Evolutionary conservation across 2,329 filamentous ascomycete species (phyloP).

Genomic region (Boeremia exigua): DNA sequence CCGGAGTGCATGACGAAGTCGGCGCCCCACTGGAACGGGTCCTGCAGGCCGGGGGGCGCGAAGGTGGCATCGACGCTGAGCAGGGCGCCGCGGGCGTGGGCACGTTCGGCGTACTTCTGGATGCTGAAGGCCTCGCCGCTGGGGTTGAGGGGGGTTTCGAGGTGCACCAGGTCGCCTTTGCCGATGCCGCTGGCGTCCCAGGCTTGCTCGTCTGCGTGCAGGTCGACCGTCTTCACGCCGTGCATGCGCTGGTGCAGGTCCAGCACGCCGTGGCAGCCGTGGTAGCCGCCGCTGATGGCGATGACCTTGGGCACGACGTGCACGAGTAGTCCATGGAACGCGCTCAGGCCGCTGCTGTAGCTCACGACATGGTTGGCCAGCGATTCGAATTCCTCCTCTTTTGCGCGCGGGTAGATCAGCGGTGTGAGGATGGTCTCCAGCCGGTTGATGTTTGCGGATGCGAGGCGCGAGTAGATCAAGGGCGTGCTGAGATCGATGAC

Average conservation of each 20-base stretch:
- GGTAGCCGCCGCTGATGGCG: slow-evolving; percentile 85
- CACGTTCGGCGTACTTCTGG: slow-evolving; percentile 71
- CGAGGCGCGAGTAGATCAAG: slow-evolving; percentile 78
- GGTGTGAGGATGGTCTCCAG: slow-evolving; percentile 82
- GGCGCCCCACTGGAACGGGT: slow-evolving; percentile 81
- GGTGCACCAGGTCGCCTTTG: slow-evolving; percentile 82
- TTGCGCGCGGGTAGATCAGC: slow-evolving; percentile 65
- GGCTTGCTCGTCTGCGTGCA: slow-evolving; percentile 60
- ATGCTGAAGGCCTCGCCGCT: slow-evolving; percentile 82
- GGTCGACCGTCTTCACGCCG: slow-evolving; percentile 72
- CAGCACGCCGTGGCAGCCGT: slow-evolving; percentile 90
- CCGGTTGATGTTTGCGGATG: slow-evolving; percentile 79
- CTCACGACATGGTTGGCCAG: slow-evolving; percentile 65
- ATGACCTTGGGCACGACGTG: slow-evolving; percentile 82
- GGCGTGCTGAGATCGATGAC: slow-evolving; percentile 37
- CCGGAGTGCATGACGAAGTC: slow-evolving; percentile 92
- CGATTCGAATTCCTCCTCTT: slow-evolving; percentile 21
- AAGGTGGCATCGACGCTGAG: slow-evolving; percentile 92
- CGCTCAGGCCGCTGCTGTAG: slow-evolving; percentile 84
- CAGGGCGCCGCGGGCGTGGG: slow-evolving; percentile 73
- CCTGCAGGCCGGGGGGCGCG: slow-evolving; percentile 84
- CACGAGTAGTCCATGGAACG: slow-evolving; percentile 88
- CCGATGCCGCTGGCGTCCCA: slow-evolving; percentile 70
- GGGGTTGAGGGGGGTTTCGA: slow-evolving; percentile 95
- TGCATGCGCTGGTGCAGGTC: slow-evolving; percentile 75